Conservation (phyloP, 441 rosid species). For the Breynia disticha region DNA sequence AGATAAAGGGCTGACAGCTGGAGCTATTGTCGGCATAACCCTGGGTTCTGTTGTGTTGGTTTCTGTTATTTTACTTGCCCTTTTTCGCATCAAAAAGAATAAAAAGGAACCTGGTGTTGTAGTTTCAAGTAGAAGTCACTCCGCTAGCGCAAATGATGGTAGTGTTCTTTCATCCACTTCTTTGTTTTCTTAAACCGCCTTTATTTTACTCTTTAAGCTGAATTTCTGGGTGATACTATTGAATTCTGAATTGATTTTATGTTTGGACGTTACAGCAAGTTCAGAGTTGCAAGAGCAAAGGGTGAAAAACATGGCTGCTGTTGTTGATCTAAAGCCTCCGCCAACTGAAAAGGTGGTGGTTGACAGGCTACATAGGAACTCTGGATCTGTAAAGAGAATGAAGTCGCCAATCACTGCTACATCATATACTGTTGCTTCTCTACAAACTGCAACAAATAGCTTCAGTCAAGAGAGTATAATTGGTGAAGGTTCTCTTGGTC, state of each 20-base stretch:
- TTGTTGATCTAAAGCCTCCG: conserved; percentile 61
- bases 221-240: not conserved
- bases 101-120: conserved; percentile 38
- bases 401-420: conserved; percentile 81
- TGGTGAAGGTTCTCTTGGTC: conserved; percentile 97
- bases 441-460: conserved; percentile 84
- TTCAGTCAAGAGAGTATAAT: conserved; percentile 80
- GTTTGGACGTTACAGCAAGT: conserved; percentile 24
- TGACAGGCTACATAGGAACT: conserved; percentile 53
- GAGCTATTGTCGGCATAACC: conserved; percentile 57
- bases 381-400: conserved; percentile 58
- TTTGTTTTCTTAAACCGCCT: not conserved
- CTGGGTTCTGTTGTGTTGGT: conserved; percentile 48
- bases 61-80: conserved; percentile 33
- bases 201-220: not conserved
- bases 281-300: conserved; percentile 56
- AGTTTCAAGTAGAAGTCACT: conserved; percentile 46
- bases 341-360: conserved; percentile 55
- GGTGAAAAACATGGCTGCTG: conserved; percentile 51
- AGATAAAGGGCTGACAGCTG: conserved; percentile 40
- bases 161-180: conserved; percentile 15
- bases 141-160: conserved; percentile 38
- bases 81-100: conserved; percentile 41
- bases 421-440: conserved; percentile 69
- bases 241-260: not conserved